phyloP scores from a whole-genome alignment of 768 basidiomycete genomes.

The Naematelia aurantialba region DNA sequence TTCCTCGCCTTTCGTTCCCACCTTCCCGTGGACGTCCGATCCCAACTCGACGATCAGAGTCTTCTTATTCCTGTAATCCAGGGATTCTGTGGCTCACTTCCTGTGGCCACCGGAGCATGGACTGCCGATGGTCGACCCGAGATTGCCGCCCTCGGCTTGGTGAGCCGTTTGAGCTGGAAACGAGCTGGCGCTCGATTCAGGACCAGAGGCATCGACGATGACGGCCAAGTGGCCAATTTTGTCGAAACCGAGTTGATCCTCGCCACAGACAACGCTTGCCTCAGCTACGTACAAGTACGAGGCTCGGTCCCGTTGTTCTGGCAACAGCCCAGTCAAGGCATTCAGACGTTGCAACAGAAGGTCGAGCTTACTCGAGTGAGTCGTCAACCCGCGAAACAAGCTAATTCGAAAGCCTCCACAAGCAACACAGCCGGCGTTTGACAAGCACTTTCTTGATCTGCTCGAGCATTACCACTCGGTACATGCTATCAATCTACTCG shows the following conservation, averaged over 20 bases:
- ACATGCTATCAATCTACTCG: constrained; percentile 87
- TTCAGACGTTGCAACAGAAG: constrained; percentile 88
- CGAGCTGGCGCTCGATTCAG: constrained; percentile 96
- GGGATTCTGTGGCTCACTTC: constrained; percentile 82
- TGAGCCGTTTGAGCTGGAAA: constrained; percentile 87
- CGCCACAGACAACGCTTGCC: constrained; percentile 76
- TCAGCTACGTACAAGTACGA: constrained; percentile 89
- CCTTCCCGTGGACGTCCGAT: constrained; percentile 65
- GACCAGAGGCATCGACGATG: constrained; percentile 88
- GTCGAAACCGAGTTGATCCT: constrained; percentile 95
- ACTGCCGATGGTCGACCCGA: constrained; percentile 67
- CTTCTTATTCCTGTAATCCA: constrained; percentile 80
- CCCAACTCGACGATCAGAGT: constrained; percentile 62
- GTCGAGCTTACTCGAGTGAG: constrained; percentile 67
- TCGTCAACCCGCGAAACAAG: background rate
- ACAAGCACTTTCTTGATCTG: constrained; percentile 83
- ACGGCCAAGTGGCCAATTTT: constrained; percentile 84
- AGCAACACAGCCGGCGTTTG: constrained; percentile 94
- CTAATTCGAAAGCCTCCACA: constrained; percentile 60
- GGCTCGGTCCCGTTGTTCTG: constrained; percentile 97
- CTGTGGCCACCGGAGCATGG: constrained; percentile 56
- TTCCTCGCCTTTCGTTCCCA: constrained; percentile 82
- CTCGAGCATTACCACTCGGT: constrained; percentile 78
- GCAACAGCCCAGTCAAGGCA: constrained; percentile 79
- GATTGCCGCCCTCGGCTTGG: constrained; percentile 69